Base-by-base conservation (phyloP, 2,329 filamentous ascomycete species). In the Ceratocystis colombiana region DNA sequence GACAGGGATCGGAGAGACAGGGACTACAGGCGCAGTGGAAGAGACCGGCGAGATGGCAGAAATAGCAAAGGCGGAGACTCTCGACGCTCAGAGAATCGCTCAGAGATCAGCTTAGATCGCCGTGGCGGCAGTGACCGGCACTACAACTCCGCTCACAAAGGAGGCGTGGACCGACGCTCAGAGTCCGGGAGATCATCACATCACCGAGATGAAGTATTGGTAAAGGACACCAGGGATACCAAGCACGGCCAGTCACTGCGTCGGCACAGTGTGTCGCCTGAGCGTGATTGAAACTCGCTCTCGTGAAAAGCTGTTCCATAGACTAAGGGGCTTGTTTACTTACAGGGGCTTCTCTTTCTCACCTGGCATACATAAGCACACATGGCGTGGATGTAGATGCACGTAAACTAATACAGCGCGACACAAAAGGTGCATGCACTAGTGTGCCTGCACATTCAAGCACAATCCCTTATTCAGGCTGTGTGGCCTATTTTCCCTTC, bases 1-100 rank as follows among this genome's bases (percentile, higher is more conserved):
- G 63, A 59, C n/a, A 20, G 30, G 25, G 33, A 62, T n/a, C 53
- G 30, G 20, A n/a, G 61, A 46, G 45, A 63, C 22, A 64, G 50
- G 22, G 45, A 28, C 25, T 25, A 33, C 30, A 33, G 22, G 3
- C 28, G 17, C 37, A 10, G 10, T 22, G 25, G 5, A 3, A 10
- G 25, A 25, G 61, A 30, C 61, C 15, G 46, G 25, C n/a, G 22
- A 59, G 55, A 33, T n/a, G n/a, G 3, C 12, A 17, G 55, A 7
- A 15, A n/a, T 15, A 30, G 33, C 30, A 59, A n/a, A 20, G 28
- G 17, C 6, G 28, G 28, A 20, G 28, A 59, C 15, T 59, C 55
- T 37, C 55, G 55, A n/a, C 55, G 55, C 55, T 37, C 28, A 37
- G n/a, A 59, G n/a, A 28, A 33, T 17, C 55, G 55, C 6, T 4